Conservation (phyloP, 1,284 basidiomycete genomes). For the Boletus mariae region DNA sequence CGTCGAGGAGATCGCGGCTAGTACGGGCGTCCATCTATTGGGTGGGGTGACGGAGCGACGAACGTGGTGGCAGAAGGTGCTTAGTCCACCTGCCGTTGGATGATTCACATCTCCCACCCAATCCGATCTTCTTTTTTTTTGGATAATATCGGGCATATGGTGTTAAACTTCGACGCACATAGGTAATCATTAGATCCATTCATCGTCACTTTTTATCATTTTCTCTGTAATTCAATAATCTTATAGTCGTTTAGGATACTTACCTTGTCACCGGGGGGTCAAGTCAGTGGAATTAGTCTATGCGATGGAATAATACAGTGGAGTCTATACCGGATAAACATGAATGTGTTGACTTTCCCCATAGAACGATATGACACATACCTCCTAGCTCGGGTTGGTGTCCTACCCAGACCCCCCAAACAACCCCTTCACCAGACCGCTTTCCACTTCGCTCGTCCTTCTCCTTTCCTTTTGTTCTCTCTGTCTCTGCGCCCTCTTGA, state of each 20-base stretch:
- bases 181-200: background rate
- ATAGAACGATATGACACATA: background rate
- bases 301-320: background rate
- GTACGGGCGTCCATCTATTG: conserved; percentile 1
- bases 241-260: conserved; percentile 9
- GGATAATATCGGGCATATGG: background rate
- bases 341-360: background rate
- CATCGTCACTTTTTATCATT: background rate
- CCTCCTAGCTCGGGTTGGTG: background rate
- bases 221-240: background rate
- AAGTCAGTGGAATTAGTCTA: conserved; percentile 5
- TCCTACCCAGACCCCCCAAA: conserved; percentile 13
- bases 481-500: conserved; percentile 7
- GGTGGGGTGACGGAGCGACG: conserved; percentile 20
- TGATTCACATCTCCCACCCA: conserved; percentile 1
- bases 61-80: conserved; percentile 33
- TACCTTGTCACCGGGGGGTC: background rate
- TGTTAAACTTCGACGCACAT: conserved; percentile 1
- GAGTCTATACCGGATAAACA: background rate
- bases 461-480: conserved; percentile 11
- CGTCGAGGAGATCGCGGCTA: background rate
- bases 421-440: conserved; percentile 15
- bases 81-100: conserved; percentile 14
- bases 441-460: conserved; percentile 10
- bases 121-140: background rate